phyloP scores from a whole-genome alignment of 1,284 basidiomycete genomes.

The Rhodotorula mucilaginosa region DNA sequence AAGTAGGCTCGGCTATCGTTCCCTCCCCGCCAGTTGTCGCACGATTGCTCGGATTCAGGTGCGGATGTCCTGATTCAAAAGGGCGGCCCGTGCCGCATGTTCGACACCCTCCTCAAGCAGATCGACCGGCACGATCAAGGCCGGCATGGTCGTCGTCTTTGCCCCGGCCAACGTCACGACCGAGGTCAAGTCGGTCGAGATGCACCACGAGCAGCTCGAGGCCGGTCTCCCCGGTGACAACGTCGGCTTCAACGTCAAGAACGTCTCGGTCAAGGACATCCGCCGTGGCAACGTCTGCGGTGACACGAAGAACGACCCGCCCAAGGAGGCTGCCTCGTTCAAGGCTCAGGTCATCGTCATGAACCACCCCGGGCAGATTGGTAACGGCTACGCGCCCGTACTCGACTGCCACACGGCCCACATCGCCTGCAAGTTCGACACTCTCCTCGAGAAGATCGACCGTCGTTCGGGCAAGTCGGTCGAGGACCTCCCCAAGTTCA shows the following conservation, averaged over 20 bases:
- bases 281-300: slow-evolving; percentile 98
- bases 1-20: no score
- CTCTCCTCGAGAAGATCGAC: slow-evolving; percentile 93
- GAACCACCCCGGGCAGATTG: slow-evolving; percentile 99
- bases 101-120: no score
- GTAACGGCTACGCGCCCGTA: slow-evolving; percentile 94
- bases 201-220: slow-evolving; percentile 99
- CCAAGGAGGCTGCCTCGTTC: slow-evolving; percentile 99
- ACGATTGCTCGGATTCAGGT: no score
- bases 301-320: slow-evolving; percentile 99
- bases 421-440: slow-evolving; percentile 99
- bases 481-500: slow-evolving; percentile 87
- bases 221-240: slow-evolving; percentile 98
- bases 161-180: slow-evolving; percentile 98
- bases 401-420: slow-evolving; percentile 99
- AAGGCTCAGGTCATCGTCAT: slow-evolving; percentile 99
- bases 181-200: slow-evolving; percentile 98
- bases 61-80: no score
- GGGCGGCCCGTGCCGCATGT: no score
- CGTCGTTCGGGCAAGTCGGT: slow-evolving; percentile 92
- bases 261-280: slow-evolving; percentile 99
- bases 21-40: no score
- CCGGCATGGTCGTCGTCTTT: slow-evolving; percentile 94
- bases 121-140: slow-evolving; percentile 99
- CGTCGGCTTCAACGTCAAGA: slow-evolving; percentile 93